Percentiles rank a stretch among this genome's conserved stretches.
Conservation (phyloP, 345 rosid species). For the Melastoma malabathricum region DNA sequence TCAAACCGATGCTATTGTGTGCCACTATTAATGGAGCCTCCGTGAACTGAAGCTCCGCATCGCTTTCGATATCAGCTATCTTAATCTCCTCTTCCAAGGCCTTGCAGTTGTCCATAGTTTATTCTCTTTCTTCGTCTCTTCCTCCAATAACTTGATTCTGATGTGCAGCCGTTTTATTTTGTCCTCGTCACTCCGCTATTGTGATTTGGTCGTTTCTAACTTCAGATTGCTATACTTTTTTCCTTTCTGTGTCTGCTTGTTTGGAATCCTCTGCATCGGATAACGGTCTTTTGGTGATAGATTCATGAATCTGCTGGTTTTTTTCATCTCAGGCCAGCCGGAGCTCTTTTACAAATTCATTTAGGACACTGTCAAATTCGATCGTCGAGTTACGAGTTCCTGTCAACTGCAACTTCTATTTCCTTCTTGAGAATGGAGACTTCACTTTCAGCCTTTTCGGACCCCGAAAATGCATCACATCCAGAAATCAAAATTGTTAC, state of each 20-base stretch:
- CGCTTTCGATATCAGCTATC: slow-evolving; percentile 25
- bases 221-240: slow-evolving; percentile 23
- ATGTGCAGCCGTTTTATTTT: slow-evolving; percentile 33
- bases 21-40: slow-evolving; percentile 11
- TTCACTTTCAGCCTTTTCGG: slow-evolving; percentile 95
- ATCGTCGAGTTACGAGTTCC: slow-evolving; percentile 47
- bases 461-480: slow-evolving; percentile 32
- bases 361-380: slow-evolving; percentile 81
- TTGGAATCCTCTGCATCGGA: slow-evolving; percentile 13
- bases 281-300: slow-evolving; percentile 26
- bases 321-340: slow-evolving; percentile 83
- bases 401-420: slow-evolving; percentile 43
- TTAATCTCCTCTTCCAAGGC: slow-evolving; percentile 44
- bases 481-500: not conserved
- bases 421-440: slow-evolving; percentile 48
- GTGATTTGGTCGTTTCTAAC: slow-evolving; percentile 36
- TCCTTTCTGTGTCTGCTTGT: slow-evolving; percentile 35
- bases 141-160: slow-evolving; percentile 33
- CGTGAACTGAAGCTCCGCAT: slow-evolving; percentile 16
- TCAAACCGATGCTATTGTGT: slow-evolving; percentile 63
- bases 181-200: slow-evolving; percentile 31
- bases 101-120: slow-evolving; percentile 9
- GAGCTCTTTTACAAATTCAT: slow-evolving; percentile 84
- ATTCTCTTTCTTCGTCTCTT: slow-evolving; percentile 10
- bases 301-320: slow-evolving; percentile 49